Evolutionary conservation across 176 grass and related monocot species (phyloP), one percentile per base, ranked within the genome.

Genomic region (Phyllostachys edulis): DNA sequence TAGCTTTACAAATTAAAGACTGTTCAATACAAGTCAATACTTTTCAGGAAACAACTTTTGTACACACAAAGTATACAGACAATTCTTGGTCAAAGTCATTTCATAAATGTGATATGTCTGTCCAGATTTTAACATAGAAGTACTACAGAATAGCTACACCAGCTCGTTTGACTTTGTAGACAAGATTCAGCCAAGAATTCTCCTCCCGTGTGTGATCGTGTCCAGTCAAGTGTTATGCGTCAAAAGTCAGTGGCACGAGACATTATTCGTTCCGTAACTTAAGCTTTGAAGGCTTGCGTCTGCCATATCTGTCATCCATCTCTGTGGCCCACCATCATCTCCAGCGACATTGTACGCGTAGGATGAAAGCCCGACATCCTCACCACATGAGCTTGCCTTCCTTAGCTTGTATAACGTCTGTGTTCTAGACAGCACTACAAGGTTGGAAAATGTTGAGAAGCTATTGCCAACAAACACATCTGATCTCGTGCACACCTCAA

Each of bases 361-460:
- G 10, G 91, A 93, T 32, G 91, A 74, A 63, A 94, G 78, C 59
- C 85, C 82, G 32, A 85, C 56, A 71, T 89, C 81, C 55, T 70
- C 72, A 0, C 83, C 87, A 59, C 96, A 98, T 15, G 90, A 91
- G 45, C 85, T 89, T 34, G 77, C 87, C 85, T 94, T 85, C 56
- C 96, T 90, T 66, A 91, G 71, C 54, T 92, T 87, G 51, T 96
- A 81, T 67, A 94, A 70, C 56, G 80, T 96, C 44, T 89, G 83
- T 75, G 96, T 99, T 84, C 93, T 92, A 71, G 91, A 96, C 45
- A 99, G 54, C 42, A 94, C 96, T 56, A 96, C 78, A 63, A 98
- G 91, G 54, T 90, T 91, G 69, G 96, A 95, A 87, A 98, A 98
- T 85, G 96, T 98, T 63, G 96, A 98, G 86, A 95, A 98, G 76